Evolutionary conservation across 345 rosid genomes (phyloP).

Genomic region (Salix exigua): DNA sequence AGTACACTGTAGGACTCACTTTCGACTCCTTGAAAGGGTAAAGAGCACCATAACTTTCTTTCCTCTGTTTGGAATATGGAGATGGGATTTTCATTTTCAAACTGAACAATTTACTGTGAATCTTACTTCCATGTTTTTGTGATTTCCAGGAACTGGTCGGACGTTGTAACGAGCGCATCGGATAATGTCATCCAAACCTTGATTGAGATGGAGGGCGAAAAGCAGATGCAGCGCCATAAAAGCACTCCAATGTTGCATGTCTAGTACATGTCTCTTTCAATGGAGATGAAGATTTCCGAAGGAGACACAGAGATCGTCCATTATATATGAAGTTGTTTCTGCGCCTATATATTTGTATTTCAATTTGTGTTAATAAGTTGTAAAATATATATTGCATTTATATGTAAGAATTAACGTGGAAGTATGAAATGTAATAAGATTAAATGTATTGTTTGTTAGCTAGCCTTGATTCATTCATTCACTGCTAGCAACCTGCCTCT

Average conservation of each 20-base stretch:
- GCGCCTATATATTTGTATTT: not conserved
- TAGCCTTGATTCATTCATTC: too few species aligned
- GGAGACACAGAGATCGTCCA: not conserved
- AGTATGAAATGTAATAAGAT: too few species aligned
- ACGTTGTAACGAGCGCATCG: constrained; percentile 54
- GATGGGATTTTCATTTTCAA: too few species aligned
- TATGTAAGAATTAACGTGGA: too few species aligned
- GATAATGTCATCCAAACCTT: constrained; percentile 56
- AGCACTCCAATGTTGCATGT: not conserved
- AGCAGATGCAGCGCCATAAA: constrained; percentile 11
- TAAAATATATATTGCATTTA: not conserved
- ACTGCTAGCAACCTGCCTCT: too few species aligned
- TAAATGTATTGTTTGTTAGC: too few species aligned
- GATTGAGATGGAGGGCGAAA: constrained; percentile 46
- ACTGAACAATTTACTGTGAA: not conserved
- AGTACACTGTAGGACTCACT: constrained; percentile 57
- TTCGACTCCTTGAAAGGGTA: constrained; percentile 69
- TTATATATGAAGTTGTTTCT: not conserved
- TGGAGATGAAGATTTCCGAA: not conserved
- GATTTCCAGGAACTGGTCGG: constrained; percentile 48
- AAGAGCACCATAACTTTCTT: not conserved
- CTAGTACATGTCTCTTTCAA: not conserved
- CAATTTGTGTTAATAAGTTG: not conserved
- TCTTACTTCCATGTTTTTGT: not conserved
- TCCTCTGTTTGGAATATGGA: not conserved